Conservation (phyloP, 1,139 yeast species). For the Taphrina pruni region DNA sequence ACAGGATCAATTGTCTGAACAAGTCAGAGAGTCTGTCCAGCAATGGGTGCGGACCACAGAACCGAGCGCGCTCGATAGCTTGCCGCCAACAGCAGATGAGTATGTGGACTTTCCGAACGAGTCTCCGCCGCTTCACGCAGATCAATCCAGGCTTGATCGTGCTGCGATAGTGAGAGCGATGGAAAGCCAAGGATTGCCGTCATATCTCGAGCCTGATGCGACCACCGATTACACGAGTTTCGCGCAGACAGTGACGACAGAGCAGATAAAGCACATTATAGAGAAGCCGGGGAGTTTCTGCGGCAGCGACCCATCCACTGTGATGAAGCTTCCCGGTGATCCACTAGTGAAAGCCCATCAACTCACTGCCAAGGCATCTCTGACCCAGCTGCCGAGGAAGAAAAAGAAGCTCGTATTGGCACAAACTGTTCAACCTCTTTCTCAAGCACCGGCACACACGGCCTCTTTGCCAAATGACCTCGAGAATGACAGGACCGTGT, state of each 20-base stretch:
- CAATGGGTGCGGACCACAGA: background rate
- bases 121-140: background rate
- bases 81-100: background rate
- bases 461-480: too few species aligned
- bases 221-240: background rate
- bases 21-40: background rate
- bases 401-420: slow-evolving; percentile 8
- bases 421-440: background rate
- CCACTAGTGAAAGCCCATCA: background rate
- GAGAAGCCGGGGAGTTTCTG: background rate
- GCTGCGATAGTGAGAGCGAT: background rate
- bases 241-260: background rate
- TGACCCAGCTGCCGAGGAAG: slow-evolving; percentile 5
- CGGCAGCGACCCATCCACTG: background rate
- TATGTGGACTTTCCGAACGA: background rate
- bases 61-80: background rate
- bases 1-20: background rate
- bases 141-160: background rate
- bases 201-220: background rate
- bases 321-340: background rate
- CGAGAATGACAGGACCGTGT: background rate
- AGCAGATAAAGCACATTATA: too few species aligned
- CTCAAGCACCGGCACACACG: background rate
- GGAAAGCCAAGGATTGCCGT: background rate
- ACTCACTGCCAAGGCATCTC: background rate